These are phyloP conservation scores for Scleroderma bovista DNA, from an alignment of 768 basidiomycete genomes.

Conservation along the genomic window DNA sequence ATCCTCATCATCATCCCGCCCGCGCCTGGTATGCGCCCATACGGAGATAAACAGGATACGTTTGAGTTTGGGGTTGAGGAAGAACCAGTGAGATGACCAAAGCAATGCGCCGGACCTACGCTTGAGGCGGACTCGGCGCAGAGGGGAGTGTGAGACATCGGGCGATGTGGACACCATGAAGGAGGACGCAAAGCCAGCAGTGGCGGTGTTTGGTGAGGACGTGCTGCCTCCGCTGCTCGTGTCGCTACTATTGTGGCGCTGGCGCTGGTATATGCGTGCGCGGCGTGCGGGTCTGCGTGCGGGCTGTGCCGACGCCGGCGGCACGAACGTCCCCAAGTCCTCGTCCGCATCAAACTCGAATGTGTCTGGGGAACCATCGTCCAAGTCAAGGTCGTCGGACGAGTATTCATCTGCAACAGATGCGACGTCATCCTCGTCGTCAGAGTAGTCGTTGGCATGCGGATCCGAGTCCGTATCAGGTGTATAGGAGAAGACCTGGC, in stretches of 20 bases:
- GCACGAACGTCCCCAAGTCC: conserved; percentile 50
- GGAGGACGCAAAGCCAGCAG: conserved; percentile 15
- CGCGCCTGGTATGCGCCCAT: conserved; percentile 75
- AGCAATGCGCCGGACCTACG: conserved; percentile 71
- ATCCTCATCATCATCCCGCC: conserved; percentile 46
- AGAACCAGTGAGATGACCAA: conserved; percentile 98
- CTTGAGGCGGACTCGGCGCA: conserved; percentile 40
- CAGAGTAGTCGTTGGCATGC: conserved; percentile 76
- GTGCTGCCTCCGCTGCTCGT: conserved; percentile 25
- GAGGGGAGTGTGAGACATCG: conserved; percentile 15
- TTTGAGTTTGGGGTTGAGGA: conserved; percentile 88
- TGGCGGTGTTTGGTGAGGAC: background rate
- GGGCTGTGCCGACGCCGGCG: conserved; percentile 9
- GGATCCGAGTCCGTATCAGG: conserved; percentile 95
- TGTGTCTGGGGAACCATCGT: conserved; percentile 34
- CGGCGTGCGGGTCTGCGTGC: conserved; percentile 3
- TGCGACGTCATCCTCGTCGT: conserved; percentile 72
- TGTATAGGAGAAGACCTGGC: conserved; percentile 92
- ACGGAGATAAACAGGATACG: conserved; percentile 88
- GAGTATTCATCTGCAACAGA: conserved; percentile 65
- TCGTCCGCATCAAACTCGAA: conserved; percentile 79
- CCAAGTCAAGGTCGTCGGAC: conserved; percentile 69
- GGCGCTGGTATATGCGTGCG: conserved; percentile 11
- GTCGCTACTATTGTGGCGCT: conserved; percentile 31
- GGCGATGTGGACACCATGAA: background rate